Evolutionary conservation across 106 monocot species (phyloP).

Genomic region (Dendrobium chrysotoxum): DNA sequence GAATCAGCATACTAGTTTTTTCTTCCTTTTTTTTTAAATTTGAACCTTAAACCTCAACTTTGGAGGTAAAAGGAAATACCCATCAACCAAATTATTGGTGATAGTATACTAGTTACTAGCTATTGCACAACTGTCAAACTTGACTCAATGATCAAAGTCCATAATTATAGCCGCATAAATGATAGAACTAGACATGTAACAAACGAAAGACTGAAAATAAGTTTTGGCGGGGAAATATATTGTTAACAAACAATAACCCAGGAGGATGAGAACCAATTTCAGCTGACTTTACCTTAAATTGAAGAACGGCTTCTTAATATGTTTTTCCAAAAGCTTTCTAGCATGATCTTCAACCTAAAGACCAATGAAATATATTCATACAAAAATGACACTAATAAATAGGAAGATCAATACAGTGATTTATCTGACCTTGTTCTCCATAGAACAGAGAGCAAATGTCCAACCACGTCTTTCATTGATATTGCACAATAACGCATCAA

Average conservation of each 20-base stretch:
- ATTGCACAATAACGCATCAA: slow-evolving; percentile 91
- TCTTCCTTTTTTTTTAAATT: background rate
- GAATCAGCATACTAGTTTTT: background rate
- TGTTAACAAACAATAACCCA: background rate
- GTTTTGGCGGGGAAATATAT: background rate
- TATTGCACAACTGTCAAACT: background rate
- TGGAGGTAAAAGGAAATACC: background rate
- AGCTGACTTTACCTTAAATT: slow-evolving; percentile 45
- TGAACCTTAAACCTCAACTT: background rate
- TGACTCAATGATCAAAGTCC: background rate
- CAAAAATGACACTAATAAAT: background rate
- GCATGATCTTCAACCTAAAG: slow-evolving; percentile 87
- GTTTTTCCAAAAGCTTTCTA: slow-evolving; percentile 94
- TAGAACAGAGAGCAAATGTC: slow-evolving; percentile 90
- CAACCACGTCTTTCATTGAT: slow-evolving; percentile 55
- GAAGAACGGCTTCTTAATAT: slow-evolving; percentile 81
- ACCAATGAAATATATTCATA: slow-evolving; percentile 7
- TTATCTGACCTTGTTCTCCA: slow-evolving; percentile 83
- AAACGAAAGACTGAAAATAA: background rate
- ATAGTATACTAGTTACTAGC: background rate
- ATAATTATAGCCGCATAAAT: background rate
- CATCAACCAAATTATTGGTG: background rate
- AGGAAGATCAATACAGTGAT: background rate
- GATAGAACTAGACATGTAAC: background rate
- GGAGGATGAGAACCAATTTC: background rate